Base-by-base conservation (phyloP, 345 rosid genomes). In the Hibiscus syriacus region DNA sequence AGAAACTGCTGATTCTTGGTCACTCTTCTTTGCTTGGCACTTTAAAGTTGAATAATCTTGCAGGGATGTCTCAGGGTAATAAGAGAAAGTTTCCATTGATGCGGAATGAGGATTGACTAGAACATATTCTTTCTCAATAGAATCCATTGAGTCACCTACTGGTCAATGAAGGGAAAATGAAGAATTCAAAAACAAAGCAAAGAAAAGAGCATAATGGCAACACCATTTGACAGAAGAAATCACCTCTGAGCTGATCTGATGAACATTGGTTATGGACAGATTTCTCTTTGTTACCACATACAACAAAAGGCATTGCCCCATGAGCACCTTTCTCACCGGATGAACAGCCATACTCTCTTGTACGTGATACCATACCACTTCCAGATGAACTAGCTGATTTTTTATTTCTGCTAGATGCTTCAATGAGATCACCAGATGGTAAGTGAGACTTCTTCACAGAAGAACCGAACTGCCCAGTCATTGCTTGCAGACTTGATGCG, bases 81-180 rank as follows among this genome's bases (percentile, higher is more conserved):
- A 89, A n/a, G 93, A 87, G 63, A 83, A 78, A 64, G 72, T 83
- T 48, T 78, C 91, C 68, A 57, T 55, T 5, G 92, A 89, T 57
- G 79, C 70, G 76, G 71, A 80, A 75, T 78, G 86, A 50, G 75
- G 76, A 62, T 81, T 77, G 38, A 90, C 91, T 65, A 87, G 80
- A 70, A 90, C 97, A 70, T 90, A 90, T 32, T 83, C 93, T 62
- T 82, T 84, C 79, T 85, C 96, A 60, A 90, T 85, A 52, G 82
- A 84, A 80, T 83, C 90, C 73, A 77, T 68, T 9, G 82, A 83
- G 74, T 83, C 90, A 73, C 80, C 68, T 75, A 76, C 87, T 83
- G 75, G 57, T 72, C 60, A 60, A 17, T 72, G 22, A 65, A 36
- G 50, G 49, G 23, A 56, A 65, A 71, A 71, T 75, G 43, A 77